phyloP scores from a whole-genome alignment of 495 filamentous ascomycete species.

The Pseudevernia furfuracea region DNA sequence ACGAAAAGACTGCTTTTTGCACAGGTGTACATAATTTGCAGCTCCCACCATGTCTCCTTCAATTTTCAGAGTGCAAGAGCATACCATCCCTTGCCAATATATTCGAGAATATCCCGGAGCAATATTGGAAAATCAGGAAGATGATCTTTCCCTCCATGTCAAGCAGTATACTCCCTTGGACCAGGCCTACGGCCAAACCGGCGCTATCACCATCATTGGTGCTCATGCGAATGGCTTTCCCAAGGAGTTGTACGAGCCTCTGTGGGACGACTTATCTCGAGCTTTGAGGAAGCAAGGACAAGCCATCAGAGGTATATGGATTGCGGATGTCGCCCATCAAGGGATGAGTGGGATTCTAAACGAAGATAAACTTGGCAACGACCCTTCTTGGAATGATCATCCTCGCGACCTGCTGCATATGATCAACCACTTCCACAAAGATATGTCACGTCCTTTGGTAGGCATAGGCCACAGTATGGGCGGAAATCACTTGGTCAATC shows the following conservation, averaged over 20 bases:
- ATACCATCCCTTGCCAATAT: conserved; percentile 58
- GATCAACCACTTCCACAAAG: conserved; percentile 70
- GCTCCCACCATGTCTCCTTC: conserved; percentile 21
- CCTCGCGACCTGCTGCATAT: conserved; percentile 80
- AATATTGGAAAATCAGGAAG: conserved; percentile 54
- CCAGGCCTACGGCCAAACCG: conserved; percentile 54
- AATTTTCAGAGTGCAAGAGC: conserved; percentile 52
- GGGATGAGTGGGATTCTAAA: conserved; percentile 71
- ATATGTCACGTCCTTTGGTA: conserved; percentile 83
- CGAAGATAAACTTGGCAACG: conserved; percentile 64
- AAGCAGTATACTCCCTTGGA: conserved; percentile 77
- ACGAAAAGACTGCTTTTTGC: background rate
- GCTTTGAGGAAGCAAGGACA: conserved; percentile 49
- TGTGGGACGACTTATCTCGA: conserved; percentile 68
- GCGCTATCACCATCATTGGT: conserved; percentile 76
- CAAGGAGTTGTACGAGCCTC: conserved; percentile 89
- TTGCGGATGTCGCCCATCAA: conserved; percentile 72
- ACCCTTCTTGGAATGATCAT: conserved; percentile 84
- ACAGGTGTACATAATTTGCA: background rate
- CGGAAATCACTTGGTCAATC: conserved; percentile 53
- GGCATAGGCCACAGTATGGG: conserved; percentile 91
- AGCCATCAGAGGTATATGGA: conserved; percentile 74
- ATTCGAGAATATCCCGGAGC: conserved; percentile 63
- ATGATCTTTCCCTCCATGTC: conserved; percentile 56
- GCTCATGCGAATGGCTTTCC: conserved; percentile 84